Evolutionary conservation across 1,284 basidiomycete species (phyloP), one percentile per base, ranked within the genome.

Genomic region (Cryptococcus amylolentus): DNA sequence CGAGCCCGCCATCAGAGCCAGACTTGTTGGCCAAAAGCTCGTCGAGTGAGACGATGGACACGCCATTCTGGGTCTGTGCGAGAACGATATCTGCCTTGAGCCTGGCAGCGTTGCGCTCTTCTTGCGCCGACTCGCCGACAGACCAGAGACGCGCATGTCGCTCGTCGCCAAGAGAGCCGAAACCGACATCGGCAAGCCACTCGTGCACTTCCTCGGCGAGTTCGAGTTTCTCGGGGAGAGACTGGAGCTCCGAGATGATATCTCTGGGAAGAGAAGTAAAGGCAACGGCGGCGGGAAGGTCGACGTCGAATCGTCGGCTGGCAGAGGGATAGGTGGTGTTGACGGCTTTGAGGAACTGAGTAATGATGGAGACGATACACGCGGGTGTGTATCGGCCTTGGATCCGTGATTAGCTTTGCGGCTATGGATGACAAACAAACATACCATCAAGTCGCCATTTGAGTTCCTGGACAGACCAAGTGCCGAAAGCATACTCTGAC

Each of bases 401-500:
- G 13, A 23, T 42, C 38, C 37, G 12, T 28, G 16, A 16, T n/a
- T 35, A 41, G 54, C 20, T 28, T 28, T 27, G n/a, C 8, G 35
- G 20, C 23, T 23, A 23, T 23, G 23, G 23, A 16, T 31, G 38
- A 41, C 27, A 51, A 27, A 14, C n/a, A 23, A 13, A 54, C 68
- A 49, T 51, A 72, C 70, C 70, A 39, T 72, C 68, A 38, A 72
- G 56, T 16, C 61, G 56, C 70, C 70, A 70, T 28, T 58, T 49
- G 42, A 69, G 51, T 38, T 63, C 59, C 37, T 68, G 54, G 4
- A 64, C 66, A 2, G 64, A 56, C 68, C 70, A 72, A 12, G 52
- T 45, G 5, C 66, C 70, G 31, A 72, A 69, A 0, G 70, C 70
- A 56, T 66, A 72, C 23, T 69, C 68, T 39, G 67, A 69, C 39